phyloP scores from a whole-genome alignment of 305 asterid genomes.

The Ajuga reptans region DNA sequence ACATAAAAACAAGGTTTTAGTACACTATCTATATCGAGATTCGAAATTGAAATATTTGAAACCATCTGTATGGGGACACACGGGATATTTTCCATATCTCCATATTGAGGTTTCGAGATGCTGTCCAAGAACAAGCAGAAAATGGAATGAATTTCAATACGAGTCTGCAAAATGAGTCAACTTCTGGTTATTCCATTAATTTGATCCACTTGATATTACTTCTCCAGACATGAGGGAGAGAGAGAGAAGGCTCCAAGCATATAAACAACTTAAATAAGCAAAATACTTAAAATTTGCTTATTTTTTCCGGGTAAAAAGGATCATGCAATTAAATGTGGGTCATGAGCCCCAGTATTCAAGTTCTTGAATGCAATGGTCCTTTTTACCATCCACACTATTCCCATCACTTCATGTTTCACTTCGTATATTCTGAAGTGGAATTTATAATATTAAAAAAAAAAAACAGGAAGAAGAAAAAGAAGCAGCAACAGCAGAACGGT shows the following conservation, averaged over 20 bases:
- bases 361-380: not conserved
- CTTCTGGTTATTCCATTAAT: not conserved
- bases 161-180: conserved; percentile 9
- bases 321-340: not conserved
- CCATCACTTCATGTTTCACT: not conserved
- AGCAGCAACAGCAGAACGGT: not conserved
- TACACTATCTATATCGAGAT: conserved; percentile 9
- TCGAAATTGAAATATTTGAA: conserved; percentile 5
- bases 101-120: conserved; percentile 7
- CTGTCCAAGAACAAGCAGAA: conserved; percentile 17
- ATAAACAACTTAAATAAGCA: not conserved
- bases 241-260: not conserved
- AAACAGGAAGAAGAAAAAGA: not conserved
- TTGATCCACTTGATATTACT: not conserved
- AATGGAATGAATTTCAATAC: not conserved
- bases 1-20: conserved; percentile 21
- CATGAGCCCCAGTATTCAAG: not conserved
- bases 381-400: not conserved
- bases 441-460: not conserved
- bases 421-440: not conserved
- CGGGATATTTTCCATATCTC: not conserved
- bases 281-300: not conserved
- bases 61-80: not conserved
- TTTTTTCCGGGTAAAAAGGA: not conserved
- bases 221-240: not conserved